Evolutionary conservation across 768 basidiomycete species (phyloP).

Genomic region (Psilocybe cyanescens): DNA sequence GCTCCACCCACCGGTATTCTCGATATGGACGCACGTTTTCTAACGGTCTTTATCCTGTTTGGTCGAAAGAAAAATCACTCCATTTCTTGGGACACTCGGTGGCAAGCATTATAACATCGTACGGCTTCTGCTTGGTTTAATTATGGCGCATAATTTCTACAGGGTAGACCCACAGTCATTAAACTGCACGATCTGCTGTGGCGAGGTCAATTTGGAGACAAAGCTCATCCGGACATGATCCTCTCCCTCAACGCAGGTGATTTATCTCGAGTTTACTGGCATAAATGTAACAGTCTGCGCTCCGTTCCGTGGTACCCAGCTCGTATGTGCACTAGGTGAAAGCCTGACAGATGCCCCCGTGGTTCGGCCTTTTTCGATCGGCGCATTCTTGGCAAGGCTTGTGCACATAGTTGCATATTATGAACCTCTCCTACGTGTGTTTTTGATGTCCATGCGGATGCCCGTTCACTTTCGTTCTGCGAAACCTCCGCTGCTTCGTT

Average conservation of each 20-base stretch:
- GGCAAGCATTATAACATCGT: constrained; percentile 26
- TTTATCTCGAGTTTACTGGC: constrained; percentile 6
- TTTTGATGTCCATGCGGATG: constrained; percentile 47
- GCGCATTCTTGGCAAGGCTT: constrained; percentile 38
- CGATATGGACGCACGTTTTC: constrained; percentile 45
- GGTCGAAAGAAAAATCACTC: constrained; percentile 44
- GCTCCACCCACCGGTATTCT: constrained; percentile 38
- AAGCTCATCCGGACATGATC: constrained; percentile 46
- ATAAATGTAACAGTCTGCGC: constrained; percentile 38
- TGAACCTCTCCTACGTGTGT: constrained; percentile 39
- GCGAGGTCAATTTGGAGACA: constrained; percentile 43
- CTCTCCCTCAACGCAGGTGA: constrained; percentile 47
- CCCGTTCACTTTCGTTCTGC: constrained; percentile 42
- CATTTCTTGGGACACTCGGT: constrained; percentile 57
- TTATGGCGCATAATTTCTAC: background rate
- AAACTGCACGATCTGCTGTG: constrained; percentile 48
- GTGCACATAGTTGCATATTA: constrained; percentile 48
- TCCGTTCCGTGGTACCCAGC: constrained; percentile 51
- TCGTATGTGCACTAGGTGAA: constrained; percentile 50
- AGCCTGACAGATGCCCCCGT: constrained; percentile 41
- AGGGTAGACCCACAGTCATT: constrained; percentile 53
- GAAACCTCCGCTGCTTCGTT: constrained; percentile 36
- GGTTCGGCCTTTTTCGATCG: constrained; percentile 44
- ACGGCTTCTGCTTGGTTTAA: background rate
- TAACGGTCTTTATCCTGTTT: constrained; percentile 47